Base-by-base conservation (phyloP, 768 basidiomycete genomes). In the Gymnopilus dilepis region DNA sequence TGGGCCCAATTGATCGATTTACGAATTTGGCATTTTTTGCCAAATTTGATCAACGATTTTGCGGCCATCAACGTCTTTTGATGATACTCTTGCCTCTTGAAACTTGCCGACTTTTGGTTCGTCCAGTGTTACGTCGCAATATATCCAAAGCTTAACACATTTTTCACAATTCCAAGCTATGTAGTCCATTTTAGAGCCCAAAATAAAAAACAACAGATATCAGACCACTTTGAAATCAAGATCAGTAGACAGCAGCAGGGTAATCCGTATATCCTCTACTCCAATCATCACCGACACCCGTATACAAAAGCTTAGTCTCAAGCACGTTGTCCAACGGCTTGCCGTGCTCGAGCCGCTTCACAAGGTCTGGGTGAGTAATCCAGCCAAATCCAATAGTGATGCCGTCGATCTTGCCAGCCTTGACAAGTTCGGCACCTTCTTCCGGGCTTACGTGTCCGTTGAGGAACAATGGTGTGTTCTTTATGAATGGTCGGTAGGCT, bases 241-340 rank as follows among this genome's bases (percentile, higher is more conserved):
- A 7, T 50, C 28, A 50, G 11, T 50, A 50, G 0, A 31, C 26
- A 6, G 47, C 47, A 28, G n/a, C 3, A 8, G 47, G 47, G 11
- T 50, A 50, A 30, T 50, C 47, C 1, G 28, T 50, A 6, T 50
- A 50, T 15, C 47, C 47, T 1, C 7, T 50, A 3, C 47, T 30
- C 47, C 47, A 50, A 31, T 50, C 47, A 4, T 28, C 17, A 4
- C 30, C 11, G 1, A 8, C 17, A 28, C n/a, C 17, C 15, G 30
- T 19, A 6, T 50, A n/a, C 8, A 50, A 17, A 31, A 30, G 60
- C 17, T 30, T 26, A 7, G 34, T 50, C 15, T 61, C 55, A 21
- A 34, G 54, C 22, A 6, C 22, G 26, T 61, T 61, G 31, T 61
- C 54, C 17, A 61, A 24, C 6, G 53, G 28, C 30, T 38, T 54